phyloP scores from a whole-genome alignment of 805 yeast genomes.

The Metschnikowia matae region DNA sequence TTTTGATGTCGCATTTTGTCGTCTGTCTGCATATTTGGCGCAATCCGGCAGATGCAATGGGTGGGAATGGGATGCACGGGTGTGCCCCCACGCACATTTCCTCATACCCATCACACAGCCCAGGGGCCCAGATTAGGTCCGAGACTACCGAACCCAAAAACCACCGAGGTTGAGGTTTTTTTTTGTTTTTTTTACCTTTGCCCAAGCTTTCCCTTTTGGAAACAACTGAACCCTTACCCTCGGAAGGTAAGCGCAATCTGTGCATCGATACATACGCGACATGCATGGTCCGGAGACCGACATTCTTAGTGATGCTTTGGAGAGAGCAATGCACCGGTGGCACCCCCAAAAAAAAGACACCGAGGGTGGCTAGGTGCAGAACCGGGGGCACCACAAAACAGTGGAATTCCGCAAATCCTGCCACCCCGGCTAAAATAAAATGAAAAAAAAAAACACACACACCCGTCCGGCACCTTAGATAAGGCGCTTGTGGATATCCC shows the following conservation, averaged over 20 bases:
- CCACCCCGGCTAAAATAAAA: too few relatives aligned
- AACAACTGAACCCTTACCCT: too few relatives aligned
- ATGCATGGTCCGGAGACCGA: background rate
- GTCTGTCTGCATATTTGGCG: background rate
- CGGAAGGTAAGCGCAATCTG: background rate
- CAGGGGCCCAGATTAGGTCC: too few relatives aligned
- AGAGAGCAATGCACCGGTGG: background rate
- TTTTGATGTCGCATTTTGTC: background rate
- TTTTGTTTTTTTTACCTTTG: too few relatives aligned
- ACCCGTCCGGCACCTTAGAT: too few relatives aligned
- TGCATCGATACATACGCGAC: background rate
- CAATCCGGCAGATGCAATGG: background rate
- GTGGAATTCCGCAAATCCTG: background rate
- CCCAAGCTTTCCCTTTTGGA: too few relatives aligned
- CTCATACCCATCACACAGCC: too few relatives aligned
- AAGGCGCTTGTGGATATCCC: background rate
- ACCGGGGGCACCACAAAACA: background rate
- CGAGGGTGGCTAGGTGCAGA: background rate
- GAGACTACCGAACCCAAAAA: too few relatives aligned
- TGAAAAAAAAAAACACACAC: too few relatives aligned
- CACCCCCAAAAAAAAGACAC: background rate
- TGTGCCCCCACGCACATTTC: background rate
- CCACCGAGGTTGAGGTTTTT: too few relatives aligned
- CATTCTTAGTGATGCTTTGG: background rate
- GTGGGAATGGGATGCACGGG: background rate